phyloP scores from a whole-genome alignment of 768 basidiomycete species.

The Austroboletus eburneus region DNA sequence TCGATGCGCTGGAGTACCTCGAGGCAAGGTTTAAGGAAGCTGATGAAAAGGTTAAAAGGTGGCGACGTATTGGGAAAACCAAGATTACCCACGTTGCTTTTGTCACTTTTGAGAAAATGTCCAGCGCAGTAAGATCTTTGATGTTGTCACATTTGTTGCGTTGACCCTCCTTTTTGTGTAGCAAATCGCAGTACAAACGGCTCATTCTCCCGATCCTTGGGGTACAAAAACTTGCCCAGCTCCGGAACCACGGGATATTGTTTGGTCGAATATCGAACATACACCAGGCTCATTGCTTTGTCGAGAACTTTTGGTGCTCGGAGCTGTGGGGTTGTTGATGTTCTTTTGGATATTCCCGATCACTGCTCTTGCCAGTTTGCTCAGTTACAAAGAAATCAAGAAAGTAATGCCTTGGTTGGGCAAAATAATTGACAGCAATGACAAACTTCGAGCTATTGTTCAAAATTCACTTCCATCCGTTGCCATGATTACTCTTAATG shows the following conservation, averaged over 20 bases:
- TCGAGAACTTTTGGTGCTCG: constrained; percentile 69
- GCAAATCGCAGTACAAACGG: constrained; percentile 88
- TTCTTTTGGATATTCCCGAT: constrained; percentile 95
- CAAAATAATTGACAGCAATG: constrained; percentile 75
- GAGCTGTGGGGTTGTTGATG: constrained; percentile 66
- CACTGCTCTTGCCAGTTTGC: constrained; percentile 75
- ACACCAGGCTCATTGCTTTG: constrained; percentile 53
- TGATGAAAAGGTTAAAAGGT: constrained; percentile 77
- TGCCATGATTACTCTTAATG: constrained; percentile 88
- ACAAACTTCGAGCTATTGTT: constrained; percentile 77
- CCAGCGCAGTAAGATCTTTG: constrained; percentile 65
- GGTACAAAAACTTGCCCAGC: constrained; percentile 70
- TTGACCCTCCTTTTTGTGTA: constrained; percentile 23
- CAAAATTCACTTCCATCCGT: constrained; percentile 93
- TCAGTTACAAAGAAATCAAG: constrained; percentile 94
- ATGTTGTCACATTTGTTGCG: background rate
- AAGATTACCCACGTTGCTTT: constrained; percentile 84
- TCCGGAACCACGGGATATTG: constrained; percentile 92
- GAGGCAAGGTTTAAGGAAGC: constrained; percentile 75
- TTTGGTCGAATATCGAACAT: constrained; percentile 87
- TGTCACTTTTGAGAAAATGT: constrained; percentile 95
- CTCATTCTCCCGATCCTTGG: constrained; percentile 65
- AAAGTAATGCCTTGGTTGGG: constrained; percentile 87
- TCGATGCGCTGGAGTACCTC: constrained; percentile 88
- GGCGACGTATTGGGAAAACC: constrained; percentile 69